Percentiles rank a stretch among this genome's conserved stretches.
These are phyloP conservation scores for Aspergillus sp. DNA, from an alignment of 2,329 filamentous ascomycete species.

Conservation along the genomic window DNA sequence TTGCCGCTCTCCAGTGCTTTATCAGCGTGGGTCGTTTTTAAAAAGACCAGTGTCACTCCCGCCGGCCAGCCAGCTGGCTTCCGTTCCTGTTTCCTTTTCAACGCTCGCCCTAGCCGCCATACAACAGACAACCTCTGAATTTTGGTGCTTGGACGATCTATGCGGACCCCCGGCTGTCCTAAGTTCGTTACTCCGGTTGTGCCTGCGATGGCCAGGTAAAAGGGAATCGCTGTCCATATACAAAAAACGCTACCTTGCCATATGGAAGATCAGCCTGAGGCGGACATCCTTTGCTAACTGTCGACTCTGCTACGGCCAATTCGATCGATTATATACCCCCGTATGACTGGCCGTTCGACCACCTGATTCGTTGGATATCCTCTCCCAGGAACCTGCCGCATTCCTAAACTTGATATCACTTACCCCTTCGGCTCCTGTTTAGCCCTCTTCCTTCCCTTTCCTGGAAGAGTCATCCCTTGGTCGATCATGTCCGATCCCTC, in stretches of 20 bases:
- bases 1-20: background rate
- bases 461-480: conserved; percentile 5
- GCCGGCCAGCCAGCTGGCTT: background rate
- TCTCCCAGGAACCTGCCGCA: conserved; percentile 13
- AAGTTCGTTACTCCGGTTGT: background rate
- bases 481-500: conserved; percentile 27
- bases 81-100: background rate
- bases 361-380: conserved; percentile 6
- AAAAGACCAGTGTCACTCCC: background rate
- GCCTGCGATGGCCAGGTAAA: background rate
- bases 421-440: conserved; percentile 8
- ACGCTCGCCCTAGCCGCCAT: background rate
- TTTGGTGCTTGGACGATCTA: background rate
- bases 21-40: background rate
- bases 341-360: background rate
- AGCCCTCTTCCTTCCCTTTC: conserved; percentile 3
- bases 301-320: background rate
- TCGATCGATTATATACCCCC: background rate
- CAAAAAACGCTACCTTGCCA: background rate
- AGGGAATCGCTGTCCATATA: background rate
- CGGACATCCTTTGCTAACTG: background rate
- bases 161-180: background rate
- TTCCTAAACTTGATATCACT: conserved; percentile 14
- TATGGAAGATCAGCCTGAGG: background rate
- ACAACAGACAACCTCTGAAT: background rate